Base-by-base conservation (phyloP, 805 yeast species). In the Metschnikowia koreensis region DNA sequence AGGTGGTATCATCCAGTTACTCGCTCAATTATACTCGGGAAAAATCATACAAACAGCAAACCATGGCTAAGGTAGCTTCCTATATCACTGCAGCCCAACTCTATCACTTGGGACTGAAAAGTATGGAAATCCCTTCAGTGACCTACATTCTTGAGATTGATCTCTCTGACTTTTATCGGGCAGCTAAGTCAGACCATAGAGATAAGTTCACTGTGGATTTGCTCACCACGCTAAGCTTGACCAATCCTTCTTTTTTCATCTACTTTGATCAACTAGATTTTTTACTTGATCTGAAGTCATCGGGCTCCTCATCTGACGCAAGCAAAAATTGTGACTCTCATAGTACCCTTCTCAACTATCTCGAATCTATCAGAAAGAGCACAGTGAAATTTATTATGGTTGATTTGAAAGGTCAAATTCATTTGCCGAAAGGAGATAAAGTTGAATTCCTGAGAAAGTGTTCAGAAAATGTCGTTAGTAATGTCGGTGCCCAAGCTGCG, bases 251-350 rank as follows among this genome's bases (percentile, higher is more conserved):
- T 2, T 46, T 75, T 28, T 69, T 68, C 50, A 51, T 73, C 29
- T 74, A 68, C 52, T 68, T 69, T 37, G 79, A 74, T 52, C 79
- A 75, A 53, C 47, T 71, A 13, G 65, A 65, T 8, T 46, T 44
- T 12, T 46, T 65, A 34, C 46, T 54, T 7, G 57, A 50, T 27
- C 45, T 43, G 3, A 27, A 28, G 17, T 10, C 38, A 7, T 2
- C 42, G 8, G 37, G 46, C 3, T 13, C 12, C 7, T 15, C 44
- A 1, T 26, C 7, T 22, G 12, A 38, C 2, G 26, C 39, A 2
- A 16, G 33, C 47, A 15, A 31, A 7, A 16, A 16, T 9, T 7
- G 26, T 16, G 29, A 7, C 17, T 22, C 43, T 15, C 7, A 15
- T 10, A 26, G 37, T 2, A 31, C 36, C 7, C 7, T 47, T 7